Evolutionary conservation across 2,329 filamentous ascomycete species (phyloP), one percentile per base, ranked within the genome.

Genomic region (Microdochium bolleyi): DNA sequence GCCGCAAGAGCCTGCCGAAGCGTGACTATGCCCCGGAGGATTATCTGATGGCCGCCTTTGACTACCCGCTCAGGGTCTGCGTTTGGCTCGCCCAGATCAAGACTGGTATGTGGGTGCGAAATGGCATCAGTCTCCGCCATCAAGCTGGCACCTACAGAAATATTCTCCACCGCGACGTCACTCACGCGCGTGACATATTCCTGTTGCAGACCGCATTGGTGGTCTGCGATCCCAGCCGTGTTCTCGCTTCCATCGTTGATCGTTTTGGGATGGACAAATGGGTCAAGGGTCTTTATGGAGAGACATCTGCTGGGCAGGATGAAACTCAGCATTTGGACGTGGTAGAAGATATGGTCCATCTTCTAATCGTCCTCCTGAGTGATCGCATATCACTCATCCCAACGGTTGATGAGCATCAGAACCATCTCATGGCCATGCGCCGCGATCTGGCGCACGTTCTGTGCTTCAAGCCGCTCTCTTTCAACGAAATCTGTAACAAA

Each of bases 41-140:
- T 65, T 85, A 92, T 62, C 75, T 96, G 22, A 84, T 96, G 67
- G 86, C 88, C 2, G 83, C 91, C 51, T 96, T 99, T 62, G 94
- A 99, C 67, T 96, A 89, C 62, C 92, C 95, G 1, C 76, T 99
- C 3, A 82, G 95, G 51, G 92, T 97, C 1, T 96, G 91, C 66
- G 91, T 90, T 21, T 99, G 94, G 94, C 76, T 99, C 30, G 89
- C 94, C 5, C 95, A 99, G 72, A 97, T 99, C 84, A 96, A 95
- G 68, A 91, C 92, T 19, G 89, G 91, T 51, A 95, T 97, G 85
- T 99, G 95, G 94, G 92, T 99, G 57, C 85, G 94, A 53, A 99
- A 99, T 65, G 94, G 94, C 2, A 90, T 99, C 64, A 97, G 92
- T 62, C 79, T 99, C 51, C 84, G 92, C 38, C 94, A 99, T 67